Conservation (phyloP, 148 eudicot species). For the Amaranthus palmeri region DNA sequence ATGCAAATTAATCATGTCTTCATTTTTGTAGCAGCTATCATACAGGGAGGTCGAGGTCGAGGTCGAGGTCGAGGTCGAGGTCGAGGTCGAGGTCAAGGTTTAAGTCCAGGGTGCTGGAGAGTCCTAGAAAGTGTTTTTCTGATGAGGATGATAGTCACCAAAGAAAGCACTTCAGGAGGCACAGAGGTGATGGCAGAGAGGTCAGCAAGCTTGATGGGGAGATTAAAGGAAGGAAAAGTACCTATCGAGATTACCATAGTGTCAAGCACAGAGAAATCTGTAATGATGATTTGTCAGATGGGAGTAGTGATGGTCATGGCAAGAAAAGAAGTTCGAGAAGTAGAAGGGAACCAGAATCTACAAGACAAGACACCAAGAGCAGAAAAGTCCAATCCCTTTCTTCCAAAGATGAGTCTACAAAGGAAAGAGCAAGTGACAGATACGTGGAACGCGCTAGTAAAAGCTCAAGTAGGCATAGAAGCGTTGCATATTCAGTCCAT, state of each 20-base stretch:
- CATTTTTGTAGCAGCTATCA: constrained; percentile 23
- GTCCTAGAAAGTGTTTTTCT: constrained; percentile 34
- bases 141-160: constrained; percentile 41
- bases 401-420: neutral
- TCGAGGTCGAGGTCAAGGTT: constrained; percentile 33
- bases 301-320: constrained; percentile 13
- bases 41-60: constrained; percentile 37
- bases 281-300: constrained; percentile 21
- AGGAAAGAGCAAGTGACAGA: constrained; percentile 11
- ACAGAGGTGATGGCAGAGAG: constrained; percentile 28
- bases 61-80: too few relatives aligned
- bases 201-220: constrained; percentile 16
- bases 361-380: constrained; percentile 11
- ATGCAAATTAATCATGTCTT: constrained; percentile 7
- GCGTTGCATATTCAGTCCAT: constrained; percentile 1
- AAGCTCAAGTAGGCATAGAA: constrained; percentile 16
- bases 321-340: constrained; percentile 18
- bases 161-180: constrained; percentile 26
- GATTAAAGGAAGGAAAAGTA: constrained; percentile 20
- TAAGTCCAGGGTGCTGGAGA: constrained; percentile 45
- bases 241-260: constrained; percentile 19
- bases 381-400: constrained; percentile 4
- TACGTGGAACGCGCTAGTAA: constrained; percentile 11
- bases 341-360: constrained; percentile 13
- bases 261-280: constrained; percentile 21